Evolutionary conservation across 768 basidiomycete genomes (phyloP), one percentile per base, ranked within the genome.

Genomic region (Candolleomyces efflorescens): DNA sequence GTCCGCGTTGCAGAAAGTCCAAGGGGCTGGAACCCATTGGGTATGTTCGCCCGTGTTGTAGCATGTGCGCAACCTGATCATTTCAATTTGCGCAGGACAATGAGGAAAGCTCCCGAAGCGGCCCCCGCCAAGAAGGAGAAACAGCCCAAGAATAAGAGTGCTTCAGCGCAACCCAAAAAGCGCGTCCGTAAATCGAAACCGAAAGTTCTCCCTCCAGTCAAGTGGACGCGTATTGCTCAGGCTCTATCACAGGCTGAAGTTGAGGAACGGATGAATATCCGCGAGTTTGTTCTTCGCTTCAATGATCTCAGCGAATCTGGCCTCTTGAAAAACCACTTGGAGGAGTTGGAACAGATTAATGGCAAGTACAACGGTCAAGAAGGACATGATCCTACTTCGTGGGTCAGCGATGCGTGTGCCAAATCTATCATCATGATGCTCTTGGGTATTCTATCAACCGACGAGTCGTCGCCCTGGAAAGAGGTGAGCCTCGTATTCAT

Each of bases 211-310:
- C 79, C 84, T 5, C 59, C 71, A 56, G 72, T 85, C 41, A 70
- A 71, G 48, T 92, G 90, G 90, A 79, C 72, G 4, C 64, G 67
- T 5, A 66, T 89, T 5, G 73, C 73, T 1, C 73, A 77, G 12
- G 63, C 61, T 27, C 71, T 87, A 13, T 69, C 75, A 5, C 71
- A 74, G 39, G 64, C 73, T 0, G 80, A 82, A 41, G 82, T 79
- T 0, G 78, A 87, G 60, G 76, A 79, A 24, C 84, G 90, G 10
- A 80, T 92, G 48, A 74, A 82, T 62, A 85, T 92, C 44, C 83
- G 90, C 56, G 90, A 92, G 69, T 93, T 91, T 66, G 66, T 82
- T 11, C 65, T 88, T 48, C 79, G 90, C 36, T 92, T 92, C 61
- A 73, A 76, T 1, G 72, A 75, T 26, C 55, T 82, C 15, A 68